phyloP scores from a whole-genome alignment of 78 protist genomes.

The Guillardia theta region DNA sequence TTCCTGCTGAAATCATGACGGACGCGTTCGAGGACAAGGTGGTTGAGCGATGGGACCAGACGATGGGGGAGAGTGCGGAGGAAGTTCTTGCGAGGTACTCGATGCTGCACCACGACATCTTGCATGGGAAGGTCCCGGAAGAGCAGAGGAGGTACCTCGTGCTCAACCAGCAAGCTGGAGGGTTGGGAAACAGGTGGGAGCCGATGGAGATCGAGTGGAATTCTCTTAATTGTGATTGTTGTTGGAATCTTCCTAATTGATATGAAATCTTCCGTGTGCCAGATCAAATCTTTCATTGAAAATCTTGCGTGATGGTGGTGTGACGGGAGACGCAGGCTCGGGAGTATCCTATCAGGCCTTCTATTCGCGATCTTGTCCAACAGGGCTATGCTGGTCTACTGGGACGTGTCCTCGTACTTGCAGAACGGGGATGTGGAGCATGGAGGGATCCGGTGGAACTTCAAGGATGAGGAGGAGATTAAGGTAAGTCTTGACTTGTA shows the following conservation, averaged over 20 bases:
- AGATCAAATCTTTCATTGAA: too few species aligned
- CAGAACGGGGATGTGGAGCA: neutral
- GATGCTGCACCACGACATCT: neutral
- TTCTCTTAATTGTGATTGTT: too few species aligned
- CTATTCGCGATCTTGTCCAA: neutral
- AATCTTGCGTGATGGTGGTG: too few species aligned
- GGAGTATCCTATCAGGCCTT: neutral
- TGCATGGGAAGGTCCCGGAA: neutral
- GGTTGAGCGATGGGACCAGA: neutral
- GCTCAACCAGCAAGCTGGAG: neutral
- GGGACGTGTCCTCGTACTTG: neutral
- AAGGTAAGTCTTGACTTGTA: too few species aligned
- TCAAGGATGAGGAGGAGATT: neutral
- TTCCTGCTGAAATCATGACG: neutral
- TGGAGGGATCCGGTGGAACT: neutral
- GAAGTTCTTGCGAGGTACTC: neutral
- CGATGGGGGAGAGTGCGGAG: neutral
- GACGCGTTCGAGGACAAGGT: neutral
- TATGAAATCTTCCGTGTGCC: too few species aligned
- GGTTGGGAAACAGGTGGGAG: neutral
- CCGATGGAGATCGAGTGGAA: too few species aligned
- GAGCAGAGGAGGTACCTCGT: neutral
- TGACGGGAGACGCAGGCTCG: too few species aligned
- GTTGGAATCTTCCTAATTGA: too few species aligned
- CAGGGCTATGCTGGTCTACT: neutral